Conservation (phyloP, 2,329 filamentous ascomycete species). For the Dothistroma septosporum region DNA sequence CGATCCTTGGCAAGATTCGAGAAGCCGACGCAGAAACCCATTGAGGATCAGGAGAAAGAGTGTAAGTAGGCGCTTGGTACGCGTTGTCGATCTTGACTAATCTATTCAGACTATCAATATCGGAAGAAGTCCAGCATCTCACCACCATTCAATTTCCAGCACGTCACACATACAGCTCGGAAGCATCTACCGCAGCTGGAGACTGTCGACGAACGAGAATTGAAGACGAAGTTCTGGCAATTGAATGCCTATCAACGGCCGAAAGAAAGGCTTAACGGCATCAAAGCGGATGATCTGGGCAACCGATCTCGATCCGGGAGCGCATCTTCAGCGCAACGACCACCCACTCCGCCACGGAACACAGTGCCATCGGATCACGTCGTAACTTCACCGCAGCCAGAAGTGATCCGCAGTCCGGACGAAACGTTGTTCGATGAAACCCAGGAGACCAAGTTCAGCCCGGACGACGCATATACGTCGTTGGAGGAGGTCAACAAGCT, state of each 20-base stretch:
- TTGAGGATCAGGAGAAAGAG: slow-evolving; percentile 12
- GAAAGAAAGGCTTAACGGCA: slow-evolving; percentile 48
- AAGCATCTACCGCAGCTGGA: slow-evolving; percentile 52
- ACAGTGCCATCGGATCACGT: not conserved
- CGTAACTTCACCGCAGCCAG: not conserved
- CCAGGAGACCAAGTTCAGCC: slow-evolving; percentile 22
- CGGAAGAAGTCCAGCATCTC: slow-evolving; percentile 52
- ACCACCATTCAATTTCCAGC: slow-evolving; percentile 61
- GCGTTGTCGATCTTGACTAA: not conserved
- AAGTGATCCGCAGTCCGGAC: slow-evolving; percentile 17
- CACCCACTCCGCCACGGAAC: not conserved
- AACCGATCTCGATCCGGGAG: not conserved
- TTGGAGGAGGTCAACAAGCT: slow-evolving; percentile 11
- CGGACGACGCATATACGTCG: slow-evolving; percentile 13
- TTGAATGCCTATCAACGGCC: slow-evolving; percentile 52
- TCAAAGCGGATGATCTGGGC: slow-evolving; percentile 48
- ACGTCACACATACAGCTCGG: slow-evolving; percentile 57
- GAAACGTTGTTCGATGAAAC: slow-evolving; percentile 29
- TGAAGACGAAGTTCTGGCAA: slow-evolving; percentile 52
- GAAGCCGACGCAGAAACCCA: not conserved
- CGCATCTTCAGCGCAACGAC: not conserved
- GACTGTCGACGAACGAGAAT: slow-evolving; percentile 48
- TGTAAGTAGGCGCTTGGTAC: slow-evolving; percentile 13
- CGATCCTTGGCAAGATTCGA: not conserved
- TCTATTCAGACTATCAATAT: slow-evolving; percentile 26